These are phyloP conservation scores for Pichia cephalocereana DNA, from an alignment of 805 yeast genomes.

Conservation along the genomic window DNA sequence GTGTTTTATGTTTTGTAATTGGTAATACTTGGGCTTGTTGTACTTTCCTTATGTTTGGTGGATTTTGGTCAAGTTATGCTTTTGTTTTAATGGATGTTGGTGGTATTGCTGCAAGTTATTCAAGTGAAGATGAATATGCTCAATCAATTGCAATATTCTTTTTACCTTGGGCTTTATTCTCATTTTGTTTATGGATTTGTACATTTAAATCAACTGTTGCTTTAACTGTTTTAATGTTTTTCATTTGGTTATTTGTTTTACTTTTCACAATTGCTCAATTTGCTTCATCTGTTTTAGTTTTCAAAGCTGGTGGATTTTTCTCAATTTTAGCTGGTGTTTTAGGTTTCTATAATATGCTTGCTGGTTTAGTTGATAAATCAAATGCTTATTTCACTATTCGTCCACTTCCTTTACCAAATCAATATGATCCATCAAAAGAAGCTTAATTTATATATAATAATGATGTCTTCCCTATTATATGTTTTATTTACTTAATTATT, in stretches of 20 bases:
- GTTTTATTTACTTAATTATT: not conserved
- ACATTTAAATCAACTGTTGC: constrained; percentile 41
- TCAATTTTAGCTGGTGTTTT: constrained; percentile 34
- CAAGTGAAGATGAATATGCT: constrained; percentile 26
- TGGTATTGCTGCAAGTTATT: constrained; percentile 32
- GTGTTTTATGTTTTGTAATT: constrained; percentile 39
- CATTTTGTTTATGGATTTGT: constrained; percentile 35
- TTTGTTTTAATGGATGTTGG: constrained; percentile 36
- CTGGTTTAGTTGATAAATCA: constrained; percentile 39
- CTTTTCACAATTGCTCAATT: constrained; percentile 37
- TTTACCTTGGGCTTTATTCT: constrained; percentile 44
- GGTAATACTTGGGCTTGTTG: constrained; percentile 52
- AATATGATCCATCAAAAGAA: constrained; percentile 11
- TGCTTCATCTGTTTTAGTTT: constrained; percentile 24
- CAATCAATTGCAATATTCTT: constrained; percentile 42
- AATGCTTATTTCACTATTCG: constrained; percentile 49
- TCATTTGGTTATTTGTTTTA: constrained; percentile 37
- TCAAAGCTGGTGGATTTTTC: constrained; percentile 40
- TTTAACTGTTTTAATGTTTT: constrained; percentile 31
- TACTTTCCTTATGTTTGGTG: constrained; percentile 44
- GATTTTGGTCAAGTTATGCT: constrained; percentile 45
- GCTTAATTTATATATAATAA: not conserved
- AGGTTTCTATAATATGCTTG: constrained; percentile 40
- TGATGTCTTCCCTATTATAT: too few relatives aligned
- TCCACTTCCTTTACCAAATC: constrained; percentile 41